phyloP scores from a whole-genome alignment of 495 filamentous ascomycete species.

The Neurospora cerealis region DNA sequence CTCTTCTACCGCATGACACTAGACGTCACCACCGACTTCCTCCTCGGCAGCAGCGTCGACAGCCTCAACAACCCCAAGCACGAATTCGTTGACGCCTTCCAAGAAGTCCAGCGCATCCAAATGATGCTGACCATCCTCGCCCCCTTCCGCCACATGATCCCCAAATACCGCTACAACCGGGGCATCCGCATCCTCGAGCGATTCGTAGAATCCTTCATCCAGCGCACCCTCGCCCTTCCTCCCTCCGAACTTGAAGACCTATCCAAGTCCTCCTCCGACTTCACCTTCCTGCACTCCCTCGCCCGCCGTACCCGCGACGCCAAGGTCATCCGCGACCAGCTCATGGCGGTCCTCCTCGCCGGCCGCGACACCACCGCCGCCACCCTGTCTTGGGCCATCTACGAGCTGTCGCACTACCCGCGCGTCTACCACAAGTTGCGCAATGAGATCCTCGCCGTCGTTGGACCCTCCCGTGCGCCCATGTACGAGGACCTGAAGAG shows the following conservation, averaged over 20 bases:
- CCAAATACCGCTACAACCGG: constrained; percentile 31
- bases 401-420: constrained; percentile 40
- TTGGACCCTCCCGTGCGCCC: constrained; percentile 20
- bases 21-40: constrained; percentile 50
- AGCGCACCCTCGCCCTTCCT: constrained; percentile 36
- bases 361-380: constrained; percentile 53
- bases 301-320: constrained; percentile 34
- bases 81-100: constrained; percentile 44
- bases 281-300: constrained; percentile 41
- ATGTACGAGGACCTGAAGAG: constrained; percentile 31
- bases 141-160: constrained; percentile 33
- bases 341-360: constrained; percentile 48
- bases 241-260: constrained; percentile 41
- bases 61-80: constrained; percentile 40
- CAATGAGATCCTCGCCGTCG: constrained; percentile 23
- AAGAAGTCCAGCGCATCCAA: constrained; percentile 42
- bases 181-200: constrained; percentile 35
- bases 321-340: constrained; percentile 45
- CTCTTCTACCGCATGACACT: constrained; percentile 47
- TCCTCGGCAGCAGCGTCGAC: constrained; percentile 44
- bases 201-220: constrained; percentile 45
- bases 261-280: constrained; percentile 28
- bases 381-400: constrained; percentile 47
- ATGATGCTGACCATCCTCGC: constrained; percentile 32
- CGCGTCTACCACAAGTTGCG: constrained; percentile 37